phyloP scores from a whole-genome alignment of 805 yeast genomes.

The Spathaspora gorwiae region DNA sequence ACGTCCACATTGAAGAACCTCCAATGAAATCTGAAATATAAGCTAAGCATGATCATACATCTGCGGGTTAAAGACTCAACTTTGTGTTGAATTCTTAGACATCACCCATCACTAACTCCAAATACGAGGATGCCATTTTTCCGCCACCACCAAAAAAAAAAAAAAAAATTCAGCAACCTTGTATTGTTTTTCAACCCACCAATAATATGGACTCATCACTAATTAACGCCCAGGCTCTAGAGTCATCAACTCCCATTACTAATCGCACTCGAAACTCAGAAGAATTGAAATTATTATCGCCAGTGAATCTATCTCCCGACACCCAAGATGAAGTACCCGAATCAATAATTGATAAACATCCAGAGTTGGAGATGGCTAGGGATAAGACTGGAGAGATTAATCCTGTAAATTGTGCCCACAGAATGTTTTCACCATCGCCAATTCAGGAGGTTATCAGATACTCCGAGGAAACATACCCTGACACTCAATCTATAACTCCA shows the following conservation, averaged over 20 bases:
- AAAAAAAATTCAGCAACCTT: no score
- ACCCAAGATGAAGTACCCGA: slow-evolving; percentile 6
- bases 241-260: slow-evolving; percentile 1
- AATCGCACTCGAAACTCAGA: neutral
- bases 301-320: neutral
- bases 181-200: no score
- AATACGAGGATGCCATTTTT: no score
- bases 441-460: slow-evolving; percentile 14
- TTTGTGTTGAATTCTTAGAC: no score
- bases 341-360: slow-evolving; percentile 13
- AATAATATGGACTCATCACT: no score
- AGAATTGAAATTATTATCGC: neutral
- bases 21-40: no score
- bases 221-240: no score
- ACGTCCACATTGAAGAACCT: no score
- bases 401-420: slow-evolving; percentile 28
- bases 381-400: slow-evolving; percentile 19
- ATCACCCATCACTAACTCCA: no score
- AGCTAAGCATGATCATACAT: no score
- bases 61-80: no score
- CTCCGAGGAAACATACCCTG: neutral
- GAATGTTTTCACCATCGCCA: slow-evolving; percentile 29
- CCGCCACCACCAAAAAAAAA: no score
- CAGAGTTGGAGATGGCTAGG: slow-evolving; percentile 15
- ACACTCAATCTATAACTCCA: neutral